Percentiles rank a stretch among this genome's conserved stretches.
Conservation (phyloP, 305 asterid species). For the Striga hermonthica region DNA sequence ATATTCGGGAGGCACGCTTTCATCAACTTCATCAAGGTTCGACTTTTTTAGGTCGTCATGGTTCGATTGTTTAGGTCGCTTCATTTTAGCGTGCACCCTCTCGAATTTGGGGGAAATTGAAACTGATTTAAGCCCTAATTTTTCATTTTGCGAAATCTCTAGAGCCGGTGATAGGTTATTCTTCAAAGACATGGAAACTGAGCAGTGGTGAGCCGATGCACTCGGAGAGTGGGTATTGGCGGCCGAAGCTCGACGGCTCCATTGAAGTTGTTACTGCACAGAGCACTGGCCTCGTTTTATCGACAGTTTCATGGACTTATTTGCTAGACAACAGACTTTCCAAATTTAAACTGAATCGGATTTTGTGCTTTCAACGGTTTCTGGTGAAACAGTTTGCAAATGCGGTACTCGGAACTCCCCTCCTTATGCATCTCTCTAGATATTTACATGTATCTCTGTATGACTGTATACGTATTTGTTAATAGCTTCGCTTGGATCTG, state of each 20-base stretch:
- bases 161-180: constrained; percentile 57
- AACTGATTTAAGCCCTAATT: neutral
- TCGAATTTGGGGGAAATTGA: neutral
- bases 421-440: too few species aligned
- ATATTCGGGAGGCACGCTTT: too few species aligned
- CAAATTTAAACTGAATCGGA: too few species aligned
- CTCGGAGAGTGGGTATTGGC: constrained; percentile 67
- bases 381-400: too few species aligned
- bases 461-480: constrained; percentile 16
- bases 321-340: too few species aligned
- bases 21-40: too few species aligned
- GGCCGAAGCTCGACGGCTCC: constrained; percentile 59
- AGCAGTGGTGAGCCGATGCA: constrained; percentile 65
- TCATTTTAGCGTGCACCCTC: too few species aligned
- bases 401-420: too few species aligned
- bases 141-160: neutral
- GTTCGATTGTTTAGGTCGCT: too few species aligned
- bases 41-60: too few species aligned
- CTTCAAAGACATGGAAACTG: constrained; percentile 66
- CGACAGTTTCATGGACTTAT: too few species aligned
- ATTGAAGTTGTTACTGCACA: constrained; percentile 70
- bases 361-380: too few species aligned
- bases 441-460: neutral
- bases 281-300: constrained; percentile 77
- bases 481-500: constrained; percentile 21